phyloP scores from a whole-genome alignment of 306 rosid genomes.

The Luffa acutangula region DNA sequence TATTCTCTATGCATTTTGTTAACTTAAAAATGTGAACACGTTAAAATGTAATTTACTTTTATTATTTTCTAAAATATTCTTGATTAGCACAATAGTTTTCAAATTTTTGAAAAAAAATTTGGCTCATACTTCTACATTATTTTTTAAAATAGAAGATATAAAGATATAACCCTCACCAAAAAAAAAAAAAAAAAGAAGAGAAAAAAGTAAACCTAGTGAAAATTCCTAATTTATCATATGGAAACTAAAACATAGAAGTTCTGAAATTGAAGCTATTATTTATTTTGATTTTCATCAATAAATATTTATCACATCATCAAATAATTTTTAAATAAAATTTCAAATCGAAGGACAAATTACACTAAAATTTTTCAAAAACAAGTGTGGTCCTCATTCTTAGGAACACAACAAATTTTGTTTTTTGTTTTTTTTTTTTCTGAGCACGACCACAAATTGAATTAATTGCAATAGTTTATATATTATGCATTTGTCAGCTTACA shows the following conservation, averaged over 20 bases:
- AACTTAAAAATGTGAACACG: neutral
- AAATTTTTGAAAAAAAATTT: too few species aligned
- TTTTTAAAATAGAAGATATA: neutral
- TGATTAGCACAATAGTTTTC: neutral
- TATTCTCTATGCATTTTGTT: neutral
- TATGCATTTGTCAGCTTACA: neutral
- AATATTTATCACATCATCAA: neutral
- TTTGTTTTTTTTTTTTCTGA: too few species aligned
- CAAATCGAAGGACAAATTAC: too few species aligned
- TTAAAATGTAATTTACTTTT: neutral
- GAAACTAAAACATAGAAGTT: neutral
- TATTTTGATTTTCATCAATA: neutral
- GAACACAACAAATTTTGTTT: neutral
- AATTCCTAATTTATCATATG: neutral
- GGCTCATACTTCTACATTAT: too few species aligned
- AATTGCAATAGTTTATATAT: neutral
- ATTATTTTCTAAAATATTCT: neutral
- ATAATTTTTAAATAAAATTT: neutral
- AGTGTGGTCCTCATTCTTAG: neutral
- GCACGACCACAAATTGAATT: neutral
- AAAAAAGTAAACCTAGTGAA: too few species aligned
- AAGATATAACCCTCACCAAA: too few species aligned
- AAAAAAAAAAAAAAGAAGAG: too few species aligned
- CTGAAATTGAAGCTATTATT: neutral
- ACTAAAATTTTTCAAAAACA: too few species aligned